Evolutionary conservation across 2,329 filamentous ascomycete species (phyloP).

Genomic region (Fusarium abutilonis): DNA sequence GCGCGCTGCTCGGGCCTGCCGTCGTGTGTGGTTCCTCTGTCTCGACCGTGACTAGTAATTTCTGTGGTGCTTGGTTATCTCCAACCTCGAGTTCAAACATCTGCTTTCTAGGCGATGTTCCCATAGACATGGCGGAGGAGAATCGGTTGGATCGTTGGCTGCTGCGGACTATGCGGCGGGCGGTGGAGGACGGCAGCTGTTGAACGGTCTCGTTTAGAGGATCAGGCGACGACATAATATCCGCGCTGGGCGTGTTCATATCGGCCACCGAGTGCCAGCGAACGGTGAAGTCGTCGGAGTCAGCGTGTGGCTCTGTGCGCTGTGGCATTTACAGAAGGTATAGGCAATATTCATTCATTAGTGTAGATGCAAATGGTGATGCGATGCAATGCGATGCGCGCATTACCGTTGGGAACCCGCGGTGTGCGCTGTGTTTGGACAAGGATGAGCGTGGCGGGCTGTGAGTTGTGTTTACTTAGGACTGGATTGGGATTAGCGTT

Average conservation of each 20-base stretch:
- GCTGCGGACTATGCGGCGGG: conserved; percentile 57
- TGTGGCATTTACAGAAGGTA: conserved; percentile 46
- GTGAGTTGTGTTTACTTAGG: conserved; percentile 47
- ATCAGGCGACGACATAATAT: conserved; percentile 62
- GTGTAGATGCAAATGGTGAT: conserved; percentile 35
- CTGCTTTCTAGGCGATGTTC: conserved; percentile 63
- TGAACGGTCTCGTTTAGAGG: conserved; percentile 56
- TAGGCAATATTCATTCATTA: conserved; percentile 29
- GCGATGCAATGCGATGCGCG: conserved; percentile 13
- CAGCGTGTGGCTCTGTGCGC: conserved; percentile 40
- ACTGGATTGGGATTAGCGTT: conserved; percentile 40
- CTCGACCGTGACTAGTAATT: conserved; percentile 65
- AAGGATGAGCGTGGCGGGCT: conserved; percentile 34
- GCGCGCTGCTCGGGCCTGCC: conserved; percentile 47
- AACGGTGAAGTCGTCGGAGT: conserved; percentile 46
- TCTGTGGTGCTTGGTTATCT: conserved; percentile 60
- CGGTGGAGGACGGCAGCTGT: conserved; percentile 50
- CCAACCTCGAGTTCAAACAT: conserved; percentile 67
- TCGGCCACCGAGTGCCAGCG: conserved; percentile 52
- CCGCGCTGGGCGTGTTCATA: conserved; percentile 52
- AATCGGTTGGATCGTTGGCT: conserved; percentile 56
- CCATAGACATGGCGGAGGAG: conserved; percentile 45
- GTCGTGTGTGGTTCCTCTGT: conserved; percentile 55
- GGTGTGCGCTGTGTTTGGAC: conserved; percentile 32
- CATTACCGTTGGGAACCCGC: conserved; percentile 28